Evolutionary conservation across 495 filamentous ascomycete genomes (phyloP), one percentile per base, ranked within the genome.

Genomic region (Neurospora tetrasperma): DNA sequence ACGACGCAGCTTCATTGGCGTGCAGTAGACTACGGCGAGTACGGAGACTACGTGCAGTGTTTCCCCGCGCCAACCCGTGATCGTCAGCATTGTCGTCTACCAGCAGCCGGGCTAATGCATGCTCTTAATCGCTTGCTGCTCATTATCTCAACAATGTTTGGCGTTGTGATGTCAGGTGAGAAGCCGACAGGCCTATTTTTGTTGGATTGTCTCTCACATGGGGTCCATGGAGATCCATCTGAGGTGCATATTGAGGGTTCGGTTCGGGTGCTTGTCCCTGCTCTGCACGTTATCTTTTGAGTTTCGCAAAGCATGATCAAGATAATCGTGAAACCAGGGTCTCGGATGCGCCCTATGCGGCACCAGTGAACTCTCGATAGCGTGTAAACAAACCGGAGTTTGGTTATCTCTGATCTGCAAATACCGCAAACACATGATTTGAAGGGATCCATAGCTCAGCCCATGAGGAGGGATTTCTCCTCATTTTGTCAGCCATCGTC

Each of bases 1-100:
- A 66, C 54, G 54, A 66, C 14, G 27, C 54, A 66, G 27, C 54
- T 35, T 66, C 54, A 66, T 66, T 66, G 54, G 54, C 54, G 54
- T 66, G 54, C 54, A 66, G 54, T 31, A 66, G 54, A 66, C 54
- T 66, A 66, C 54, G 54, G 54, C 54, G 54, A 66, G 54, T 66
- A 66, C 54, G 54, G 54, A 35, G 54, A 66, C 54, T 66, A 35
- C 54, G 54, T 66, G 54, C 54, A 66, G 54, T 27, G 54, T 4
- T 66, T 66, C 54, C 54, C 54, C 54, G 54, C 54, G 54, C 54
- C 54, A 66, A 35, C 54, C 54, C 8, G 31, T 66, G 54, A 66
- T 66, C 54, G 54, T 35, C 54, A 66, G 27, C 54, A 66, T 18
- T 59, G 48, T 59, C 48, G 9, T 40, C 39, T 2, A 5, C n/a